Conservation (phyloP, 345 rosid genomes). For the Brassica incana region DNA sequence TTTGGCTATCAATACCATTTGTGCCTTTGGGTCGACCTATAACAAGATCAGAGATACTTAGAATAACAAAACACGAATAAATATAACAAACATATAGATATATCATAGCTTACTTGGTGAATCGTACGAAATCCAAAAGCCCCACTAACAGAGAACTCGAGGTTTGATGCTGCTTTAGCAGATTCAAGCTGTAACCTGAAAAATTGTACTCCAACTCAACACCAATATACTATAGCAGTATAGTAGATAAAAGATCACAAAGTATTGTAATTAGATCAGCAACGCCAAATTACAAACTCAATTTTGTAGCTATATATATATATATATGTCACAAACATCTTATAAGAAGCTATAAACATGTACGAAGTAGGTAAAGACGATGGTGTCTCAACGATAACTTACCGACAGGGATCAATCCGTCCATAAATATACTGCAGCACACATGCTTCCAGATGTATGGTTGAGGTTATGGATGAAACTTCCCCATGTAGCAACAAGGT, state of each 20-base stretch:
- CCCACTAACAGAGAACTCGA: slow-evolving; percentile 80
- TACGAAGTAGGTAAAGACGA: background rate
- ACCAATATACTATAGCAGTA: slow-evolving; percentile 7
- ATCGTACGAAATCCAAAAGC: slow-evolving; percentile 80
- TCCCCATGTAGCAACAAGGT: slow-evolving; percentile 50
- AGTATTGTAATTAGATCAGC: background rate
- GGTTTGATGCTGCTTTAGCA: slow-evolving; percentile 70
- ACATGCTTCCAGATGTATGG: slow-evolving; percentile 80
- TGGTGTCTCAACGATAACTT: slow-evolving; percentile 31
- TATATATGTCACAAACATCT: background rate
- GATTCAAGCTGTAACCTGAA: slow-evolving; percentile 69
- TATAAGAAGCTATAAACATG: slow-evolving; percentile 15
- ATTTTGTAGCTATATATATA: background rate
- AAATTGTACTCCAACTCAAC: slow-evolving; percentile 8
- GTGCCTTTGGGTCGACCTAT: slow-evolving; percentile 84
- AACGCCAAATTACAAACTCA: background rate
- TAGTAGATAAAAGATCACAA: background rate
- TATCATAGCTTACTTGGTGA: slow-evolving; percentile 61
- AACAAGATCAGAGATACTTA: slow-evolving; percentile 28
- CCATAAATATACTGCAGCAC: slow-evolving; percentile 67
- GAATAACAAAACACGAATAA: slow-evolving; percentile 11
- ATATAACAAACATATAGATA: background rate
- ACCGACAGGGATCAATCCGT: slow-evolving; percentile 77
- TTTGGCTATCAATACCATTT: slow-evolving; percentile 66
- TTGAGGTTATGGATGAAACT: slow-evolving; percentile 56